Evolutionary conservation across 129 eudicot genomes (phyloP).

Genomic region (Pulicaria dysenterica): DNA sequence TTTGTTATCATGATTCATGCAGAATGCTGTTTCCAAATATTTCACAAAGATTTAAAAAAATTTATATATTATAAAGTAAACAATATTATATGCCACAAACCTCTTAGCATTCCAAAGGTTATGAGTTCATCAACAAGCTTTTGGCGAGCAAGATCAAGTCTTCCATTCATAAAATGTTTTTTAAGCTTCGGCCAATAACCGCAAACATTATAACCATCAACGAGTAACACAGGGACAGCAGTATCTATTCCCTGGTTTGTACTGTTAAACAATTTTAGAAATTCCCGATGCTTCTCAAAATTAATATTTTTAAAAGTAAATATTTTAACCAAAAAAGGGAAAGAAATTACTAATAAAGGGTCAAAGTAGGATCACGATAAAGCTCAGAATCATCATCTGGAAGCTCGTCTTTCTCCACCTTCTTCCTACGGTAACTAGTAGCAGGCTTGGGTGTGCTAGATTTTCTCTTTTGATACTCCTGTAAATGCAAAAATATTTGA

Average conservation of each 20-base stretch:
- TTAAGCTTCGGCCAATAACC: slow-evolving; percentile 96
- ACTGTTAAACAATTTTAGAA: slow-evolving; percentile 48
- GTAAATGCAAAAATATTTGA: slow-evolving; percentile 1
- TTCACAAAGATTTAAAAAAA: background rate
- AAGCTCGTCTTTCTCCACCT: slow-evolving; percentile 82
- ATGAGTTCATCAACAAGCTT: slow-evolving; percentile 85
- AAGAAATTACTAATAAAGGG: slow-evolving; percentile 67
- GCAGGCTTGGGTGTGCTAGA: slow-evolving; percentile 65
- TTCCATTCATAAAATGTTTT: slow-evolving; percentile 82
- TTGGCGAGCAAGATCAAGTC: slow-evolving; percentile 88
- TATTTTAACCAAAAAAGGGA: background rate
- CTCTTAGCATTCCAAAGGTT: slow-evolving; percentile 80
- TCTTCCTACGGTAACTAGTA: slow-evolving; percentile 88
- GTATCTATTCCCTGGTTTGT: slow-evolving; percentile 67
- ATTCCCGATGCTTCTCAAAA: slow-evolving; percentile 7
- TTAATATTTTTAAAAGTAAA: background rate
- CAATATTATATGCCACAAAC: slow-evolving; percentile 43
- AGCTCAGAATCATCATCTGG: slow-evolving; percentile 69
- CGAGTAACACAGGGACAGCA: slow-evolving; percentile 85
- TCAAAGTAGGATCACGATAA: slow-evolving; percentile 75
- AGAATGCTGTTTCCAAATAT: background rate
- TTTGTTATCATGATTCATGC: background rate
- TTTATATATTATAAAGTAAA: background rate
- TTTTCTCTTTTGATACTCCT: slow-evolving; percentile 82
- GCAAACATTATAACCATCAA: slow-evolving; percentile 96